Conservation (phyloP, 192 early-diverging fungal genomes). For the Blastocladiella britannica region DNA sequence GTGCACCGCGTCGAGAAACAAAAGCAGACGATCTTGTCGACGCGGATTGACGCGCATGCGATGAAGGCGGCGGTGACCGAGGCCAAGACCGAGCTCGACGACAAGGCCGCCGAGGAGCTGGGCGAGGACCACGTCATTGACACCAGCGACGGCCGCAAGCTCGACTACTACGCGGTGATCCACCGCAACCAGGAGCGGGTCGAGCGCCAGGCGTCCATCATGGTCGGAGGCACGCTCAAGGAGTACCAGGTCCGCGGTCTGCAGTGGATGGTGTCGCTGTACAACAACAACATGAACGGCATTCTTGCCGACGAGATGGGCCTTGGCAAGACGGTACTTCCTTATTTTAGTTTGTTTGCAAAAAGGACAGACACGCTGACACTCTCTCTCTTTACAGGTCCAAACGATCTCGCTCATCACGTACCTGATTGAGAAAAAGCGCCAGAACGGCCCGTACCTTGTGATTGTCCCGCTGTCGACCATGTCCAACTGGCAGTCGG, state of each 20-base stretch:
- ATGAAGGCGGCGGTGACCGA: slow-evolving; percentile 15
- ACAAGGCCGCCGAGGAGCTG: slow-evolving; percentile 18
- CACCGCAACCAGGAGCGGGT: slow-evolving; percentile 70
- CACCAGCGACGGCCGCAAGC: slow-evolving; percentile 22
- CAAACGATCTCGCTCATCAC: slow-evolving; percentile 93
- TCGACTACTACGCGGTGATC: slow-evolving; percentile 71
- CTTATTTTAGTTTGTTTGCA: too few species aligned
- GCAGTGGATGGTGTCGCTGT: slow-evolving; percentile 98
- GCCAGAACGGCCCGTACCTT: slow-evolving; percentile 84
- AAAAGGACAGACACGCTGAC: not conserved
- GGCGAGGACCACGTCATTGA: slow-evolving; percentile 14
- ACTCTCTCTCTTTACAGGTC: slow-evolving; percentile 19
- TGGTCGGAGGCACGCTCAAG: slow-evolving; percentile 80
- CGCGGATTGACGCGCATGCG: slow-evolving; percentile 31
- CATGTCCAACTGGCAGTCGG: slow-evolving; percentile 86
- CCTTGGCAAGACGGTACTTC: slow-evolving; percentile 59
- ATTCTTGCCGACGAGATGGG: slow-evolving; percentile 97
- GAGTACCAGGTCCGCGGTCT: slow-evolving; percentile 92
- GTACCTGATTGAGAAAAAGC: slow-evolving; percentile 85
- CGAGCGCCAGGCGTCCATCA: slow-evolving; percentile 54
- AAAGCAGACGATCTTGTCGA: slow-evolving; percentile 16
- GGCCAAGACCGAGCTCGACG: slow-evolving; percentile 27
- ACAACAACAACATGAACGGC: slow-evolving; percentile 95
- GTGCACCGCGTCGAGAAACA: slow-evolving; percentile 71
- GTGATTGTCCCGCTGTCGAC: slow-evolving; percentile 93